Percentiles rank a stretch among this genome's conserved stretches.
Evolutionary conservation across 768 basidiomycete genomes (phyloP).

Genomic region (Mycena leptocephala): DNA sequence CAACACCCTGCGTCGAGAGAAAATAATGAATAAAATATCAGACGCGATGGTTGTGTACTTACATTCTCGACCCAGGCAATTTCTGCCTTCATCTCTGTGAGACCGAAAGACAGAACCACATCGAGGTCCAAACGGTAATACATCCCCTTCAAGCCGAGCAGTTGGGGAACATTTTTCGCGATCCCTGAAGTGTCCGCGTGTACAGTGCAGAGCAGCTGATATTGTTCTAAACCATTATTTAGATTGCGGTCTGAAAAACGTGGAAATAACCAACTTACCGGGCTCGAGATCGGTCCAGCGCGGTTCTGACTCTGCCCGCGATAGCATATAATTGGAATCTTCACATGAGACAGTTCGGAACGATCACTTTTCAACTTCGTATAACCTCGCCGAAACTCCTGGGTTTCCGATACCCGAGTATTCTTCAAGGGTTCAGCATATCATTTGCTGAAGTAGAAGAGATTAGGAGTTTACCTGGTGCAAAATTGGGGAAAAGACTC

Average conservation of each 20-base stretch:
- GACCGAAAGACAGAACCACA: slow-evolving; percentile 60
- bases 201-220: slow-evolving; percentile 26
- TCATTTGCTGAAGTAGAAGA: slow-evolving; percentile 25
- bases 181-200: slow-evolving; percentile 34
- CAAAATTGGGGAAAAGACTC: slow-evolving; percentile 44
- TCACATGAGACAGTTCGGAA: slow-evolving; percentile 21
- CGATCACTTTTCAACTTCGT: slow-evolving; percentile 11
- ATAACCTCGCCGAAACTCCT: slow-evolving; percentile 42
- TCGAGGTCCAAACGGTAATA: slow-evolving; percentile 49
- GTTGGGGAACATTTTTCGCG: not conserved
- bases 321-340: slow-evolving; percentile 41
- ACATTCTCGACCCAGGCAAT: slow-evolving; percentile 63
- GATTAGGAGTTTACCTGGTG: slow-evolving; percentile 33
- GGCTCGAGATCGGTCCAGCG: slow-evolving; percentile 45
- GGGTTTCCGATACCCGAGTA: slow-evolving; percentile 50
- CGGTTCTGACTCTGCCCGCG: slow-evolving; percentile 38
- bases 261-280: slow-evolving; percentile 42
- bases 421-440: slow-evolving; percentile 53
- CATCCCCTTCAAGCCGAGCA: not conserved
- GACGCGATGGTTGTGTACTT: slow-evolving; percentile 28
- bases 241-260: slow-evolving; percentile 39
- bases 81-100: slow-evolving; percentile 64
- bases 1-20: slow-evolving; percentile 40
- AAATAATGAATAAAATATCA: not conserved
- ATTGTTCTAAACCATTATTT: slow-evolving; percentile 30